phyloP scores from a whole-genome alignment of 2,329 filamentous ascomycete species.

The Sordariomycetes sp. region DNA sequence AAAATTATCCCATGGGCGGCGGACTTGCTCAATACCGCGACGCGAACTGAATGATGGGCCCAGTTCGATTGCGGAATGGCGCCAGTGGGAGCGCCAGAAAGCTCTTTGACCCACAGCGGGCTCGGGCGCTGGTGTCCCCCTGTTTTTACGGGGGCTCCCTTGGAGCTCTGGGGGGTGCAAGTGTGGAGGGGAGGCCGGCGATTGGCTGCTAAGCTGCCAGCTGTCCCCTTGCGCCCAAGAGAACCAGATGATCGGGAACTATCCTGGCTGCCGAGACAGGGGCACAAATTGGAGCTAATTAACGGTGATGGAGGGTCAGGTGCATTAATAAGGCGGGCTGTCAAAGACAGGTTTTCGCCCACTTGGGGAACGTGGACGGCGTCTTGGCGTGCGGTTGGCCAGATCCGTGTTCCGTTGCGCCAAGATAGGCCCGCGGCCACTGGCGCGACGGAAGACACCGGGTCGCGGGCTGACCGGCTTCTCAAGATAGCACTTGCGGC shows the following conservation, averaged over 20 bases:
- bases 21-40: neutral
- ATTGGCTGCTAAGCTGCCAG: neutral
- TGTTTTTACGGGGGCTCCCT: too few species aligned
- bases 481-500: too few species aligned
- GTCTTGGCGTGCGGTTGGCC: too few species aligned
- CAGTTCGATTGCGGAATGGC: neutral
- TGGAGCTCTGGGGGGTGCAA: neutral
- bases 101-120: neutral
- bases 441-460: too few species aligned
- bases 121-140: neutral
- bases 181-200: neutral
- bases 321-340: too few species aligned
- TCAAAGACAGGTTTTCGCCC: too few species aligned
- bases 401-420: too few species aligned
- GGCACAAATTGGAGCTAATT: neutral
- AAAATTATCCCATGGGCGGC: neutral
- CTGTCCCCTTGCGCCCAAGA: neutral
- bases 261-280: neutral
- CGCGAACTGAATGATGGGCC: neutral
- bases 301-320: neutral
- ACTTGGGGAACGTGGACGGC: too few species aligned
- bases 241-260: neutral
- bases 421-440: too few species aligned
- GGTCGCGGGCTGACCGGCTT: too few species aligned
- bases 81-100: neutral